Conservation (phyloP, 2,329 filamentous ascomycete species). For the Colletotrichum spinosum region DNA sequence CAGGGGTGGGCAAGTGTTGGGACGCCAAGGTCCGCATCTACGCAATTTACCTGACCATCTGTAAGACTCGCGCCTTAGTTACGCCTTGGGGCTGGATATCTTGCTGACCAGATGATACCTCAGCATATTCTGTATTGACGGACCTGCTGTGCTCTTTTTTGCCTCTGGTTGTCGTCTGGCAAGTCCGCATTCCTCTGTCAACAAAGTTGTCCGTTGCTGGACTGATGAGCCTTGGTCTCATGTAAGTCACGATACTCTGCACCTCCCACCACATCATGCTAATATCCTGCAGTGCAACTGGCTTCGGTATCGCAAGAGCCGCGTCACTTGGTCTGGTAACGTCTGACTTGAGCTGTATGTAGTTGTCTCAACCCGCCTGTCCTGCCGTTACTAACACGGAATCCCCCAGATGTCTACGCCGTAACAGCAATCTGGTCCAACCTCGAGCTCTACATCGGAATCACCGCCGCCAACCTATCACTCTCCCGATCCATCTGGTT, state of each 20-base stretch:
- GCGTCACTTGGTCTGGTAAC: slow-evolving; percentile 41
- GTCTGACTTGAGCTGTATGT: slow-evolving; percentile 43
- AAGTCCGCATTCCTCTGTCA: slow-evolving; percentile 44
- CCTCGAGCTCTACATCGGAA: slow-evolving; percentile 51
- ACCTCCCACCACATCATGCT: not conserved
- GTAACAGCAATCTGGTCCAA: slow-evolving; percentile 53
- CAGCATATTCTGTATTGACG: slow-evolving; percentile 43
- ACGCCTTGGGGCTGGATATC: not conserved
- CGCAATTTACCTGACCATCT: slow-evolving; percentile 48
- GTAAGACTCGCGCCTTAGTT: slow-evolving; percentile 15
- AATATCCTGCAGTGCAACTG: slow-evolving; percentile 39
- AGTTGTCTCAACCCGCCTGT: not conserved
- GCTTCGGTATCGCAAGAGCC: slow-evolving; percentile 42
- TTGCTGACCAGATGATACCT: not conserved
- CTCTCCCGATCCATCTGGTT: slow-evolving; percentile 42
- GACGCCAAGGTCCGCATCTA: slow-evolving; percentile 47
- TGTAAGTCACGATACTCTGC: slow-evolving; percentile 36
- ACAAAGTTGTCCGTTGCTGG: slow-evolving; percentile 47
- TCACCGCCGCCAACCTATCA: slow-evolving; percentile 48
- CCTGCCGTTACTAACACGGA: not conserved
- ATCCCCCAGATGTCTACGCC: slow-evolving; percentile 44
- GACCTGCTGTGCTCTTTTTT: slow-evolving; percentile 44
- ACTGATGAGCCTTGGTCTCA: slow-evolving; percentile 47
- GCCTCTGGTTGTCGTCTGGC: slow-evolving; percentile 48
- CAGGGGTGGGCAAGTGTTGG: slow-evolving; percentile 45